These are phyloP conservation scores for Punctularia strigosozonata DNA, from an alignment of 768 basidiomycete species.

Conservation along the genomic window DNA sequence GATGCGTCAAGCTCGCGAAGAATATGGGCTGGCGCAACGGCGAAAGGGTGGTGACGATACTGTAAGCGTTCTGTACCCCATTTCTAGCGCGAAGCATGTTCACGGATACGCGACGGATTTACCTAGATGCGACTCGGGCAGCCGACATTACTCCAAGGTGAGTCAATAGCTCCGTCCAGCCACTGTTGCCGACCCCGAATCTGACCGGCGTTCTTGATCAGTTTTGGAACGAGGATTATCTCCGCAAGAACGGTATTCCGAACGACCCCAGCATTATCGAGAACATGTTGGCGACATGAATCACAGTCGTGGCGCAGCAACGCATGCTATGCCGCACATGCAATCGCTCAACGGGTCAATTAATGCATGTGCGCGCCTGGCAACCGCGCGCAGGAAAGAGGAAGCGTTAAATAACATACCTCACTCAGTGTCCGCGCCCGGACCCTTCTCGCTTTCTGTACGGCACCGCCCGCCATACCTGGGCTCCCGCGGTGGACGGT, in stretches of 20 bases:
- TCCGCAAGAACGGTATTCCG: slow-evolving; percentile 27
- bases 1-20: slow-evolving; percentile 71
- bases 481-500: too few species aligned
- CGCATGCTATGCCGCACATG: neutral
- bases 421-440: too few species aligned
- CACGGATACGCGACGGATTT: neutral
- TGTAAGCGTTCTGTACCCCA: slow-evolving; percentile 35
- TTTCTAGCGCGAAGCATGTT: neutral
- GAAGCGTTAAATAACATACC: too few species aligned
- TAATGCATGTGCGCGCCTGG: too few species aligned
- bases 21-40: slow-evolving; percentile 58
- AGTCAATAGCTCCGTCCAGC: slow-evolving; percentile 6
- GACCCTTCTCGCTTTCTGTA: too few species aligned
- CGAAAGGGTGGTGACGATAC: slow-evolving; percentile 70
- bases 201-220: slow-evolving; percentile 8
- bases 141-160: slow-evolving; percentile 88
- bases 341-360: too few species aligned
- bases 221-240: slow-evolving; percentile 51
- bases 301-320: neutral
- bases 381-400: too few species aligned
- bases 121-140: slow-evolving; percentile 79
- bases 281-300: slow-evolving; percentile 18
- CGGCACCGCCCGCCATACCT: too few species aligned
- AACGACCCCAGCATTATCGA: slow-evolving; percentile 28
- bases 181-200: neutral